Percentiles rank a stretch among this genome's conserved stretches.
Conservation (phyloP, 495 filamentous ascomycete genomes). For the Trichoderma orchidacearum region DNA sequence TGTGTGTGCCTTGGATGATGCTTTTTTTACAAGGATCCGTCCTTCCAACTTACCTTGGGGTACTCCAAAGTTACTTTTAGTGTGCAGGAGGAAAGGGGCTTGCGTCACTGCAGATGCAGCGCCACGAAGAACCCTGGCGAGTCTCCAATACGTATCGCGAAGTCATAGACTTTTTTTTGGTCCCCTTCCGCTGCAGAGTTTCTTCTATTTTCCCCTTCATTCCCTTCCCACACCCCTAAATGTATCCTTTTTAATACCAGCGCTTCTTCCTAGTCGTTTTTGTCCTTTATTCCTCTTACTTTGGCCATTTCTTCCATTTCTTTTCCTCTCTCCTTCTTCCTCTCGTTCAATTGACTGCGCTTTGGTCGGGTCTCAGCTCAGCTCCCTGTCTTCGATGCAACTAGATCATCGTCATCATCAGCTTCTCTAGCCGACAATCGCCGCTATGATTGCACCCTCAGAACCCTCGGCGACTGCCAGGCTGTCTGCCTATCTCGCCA, state of each 20-base stretch:
- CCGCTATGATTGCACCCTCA: background rate
- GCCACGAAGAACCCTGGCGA: background rate
- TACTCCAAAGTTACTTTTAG: too few species aligned
- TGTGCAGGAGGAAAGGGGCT: background rate
- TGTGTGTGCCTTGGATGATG: too few species aligned
- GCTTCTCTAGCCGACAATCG: background rate
- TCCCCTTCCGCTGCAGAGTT: too few species aligned
- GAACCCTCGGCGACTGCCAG: slow-evolving; percentile 2
- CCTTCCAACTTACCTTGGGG: too few species aligned
- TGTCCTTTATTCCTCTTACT: background rate
- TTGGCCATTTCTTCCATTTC: background rate
- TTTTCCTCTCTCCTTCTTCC: background rate
- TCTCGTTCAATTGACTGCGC: background rate
- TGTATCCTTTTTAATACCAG: background rate
- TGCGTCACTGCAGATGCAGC: background rate
- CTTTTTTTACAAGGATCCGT: too few species aligned
- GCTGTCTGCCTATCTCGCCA: slow-evolving; percentile 21
- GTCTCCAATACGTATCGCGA: background rate
- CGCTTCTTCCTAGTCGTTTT: background rate
- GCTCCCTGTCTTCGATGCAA: background rate
- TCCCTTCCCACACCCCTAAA: background rate
- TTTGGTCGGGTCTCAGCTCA: background rate
- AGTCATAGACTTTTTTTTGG: background rate
- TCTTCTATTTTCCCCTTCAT: background rate
- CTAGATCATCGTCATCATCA: background rate